Base-by-base conservation (phyloP, 1,284 basidiomycete species). In the Leccinum solheimii region DNA sequence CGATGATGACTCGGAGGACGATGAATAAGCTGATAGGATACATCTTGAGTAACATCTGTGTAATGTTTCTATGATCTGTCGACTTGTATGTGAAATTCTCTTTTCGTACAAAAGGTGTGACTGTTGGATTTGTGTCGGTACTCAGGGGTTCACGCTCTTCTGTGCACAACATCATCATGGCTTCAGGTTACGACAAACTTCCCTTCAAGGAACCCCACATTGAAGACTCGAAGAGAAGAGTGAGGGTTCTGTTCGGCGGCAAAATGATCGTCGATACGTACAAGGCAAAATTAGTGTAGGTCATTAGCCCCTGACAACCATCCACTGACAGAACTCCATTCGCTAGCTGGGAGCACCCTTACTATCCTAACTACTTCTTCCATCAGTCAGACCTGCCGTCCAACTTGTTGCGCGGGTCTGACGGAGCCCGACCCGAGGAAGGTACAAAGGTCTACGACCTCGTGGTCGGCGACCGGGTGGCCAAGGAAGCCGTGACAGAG, bases 301-400 rank as follows among this genome's bases (percentile, higher is more conserved):
- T 76, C 14, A n/a, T 8, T 19, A 52, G 21, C 54, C 58, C 64
- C 57, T 63, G 19, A 56, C n/a, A 52, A 19, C 51, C 1, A 19
- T 49, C 1, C 21, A 36, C 26, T 13, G 19, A 19, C n/a, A 6
- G 3, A 14, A 40, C 40, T 5, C 52, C 48, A 57, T 51, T 19
- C n/a, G 23, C 19, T 62, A 88, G 86, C n/a, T 88, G 86, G 86
- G 77, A 84, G 56, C 76, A 80, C 52, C 75, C 77, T 10, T 77
- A 74, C 63, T 88, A 82, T 68, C 86, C 87, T 1, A 65, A 65
- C 9, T 87, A 86, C 65, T 87, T 78, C 69, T 87, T 88, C 70
- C 72, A 75, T 7, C 63, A 70, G 2, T 74, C 75, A 10, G 84
- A 83, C 45, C 66, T 87, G 19, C 68, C 78, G 5, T 45, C 70